Evolutionary conservation across 768 basidiomycete genomes (phyloP).

Genomic region (Sarcodon sp.): DNA sequence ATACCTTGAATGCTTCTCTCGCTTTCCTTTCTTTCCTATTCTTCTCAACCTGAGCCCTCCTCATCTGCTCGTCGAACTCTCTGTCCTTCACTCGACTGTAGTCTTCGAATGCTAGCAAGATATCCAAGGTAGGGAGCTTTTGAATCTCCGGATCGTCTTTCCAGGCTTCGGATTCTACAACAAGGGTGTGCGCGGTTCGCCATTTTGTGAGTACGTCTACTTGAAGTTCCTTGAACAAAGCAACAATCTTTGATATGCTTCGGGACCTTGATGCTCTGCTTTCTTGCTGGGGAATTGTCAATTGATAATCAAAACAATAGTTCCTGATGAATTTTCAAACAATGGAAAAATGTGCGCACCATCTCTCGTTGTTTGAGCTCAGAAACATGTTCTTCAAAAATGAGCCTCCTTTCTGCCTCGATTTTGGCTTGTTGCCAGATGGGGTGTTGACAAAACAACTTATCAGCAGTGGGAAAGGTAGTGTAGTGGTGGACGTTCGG

Average conservation of each 20-base stretch:
- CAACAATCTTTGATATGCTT: conserved; percentile 72
- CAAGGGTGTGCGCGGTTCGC: conserved; percentile 69
- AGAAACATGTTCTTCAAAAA: conserved; percentile 86
- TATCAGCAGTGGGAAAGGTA: conserved; percentile 83
- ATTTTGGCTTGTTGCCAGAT: conserved; percentile 85
- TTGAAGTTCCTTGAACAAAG: conserved; percentile 74
- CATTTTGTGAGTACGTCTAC: conserved; percentile 93
- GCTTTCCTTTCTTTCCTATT: conserved; percentile 79
- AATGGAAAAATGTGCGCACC: conserved; percentile 32
- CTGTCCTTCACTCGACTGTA: conserved; percentile 83
- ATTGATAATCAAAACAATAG: conserved; percentile 3
- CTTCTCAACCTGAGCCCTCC: conserved; percentile 71
- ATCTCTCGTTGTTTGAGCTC: conserved; percentile 85
- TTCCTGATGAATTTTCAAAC: neutral
- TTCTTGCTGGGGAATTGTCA: conserved; percentile 43
- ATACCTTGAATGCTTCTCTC: conserved; percentile 80
- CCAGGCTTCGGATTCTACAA: conserved; percentile 74
- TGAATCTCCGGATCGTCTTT: conserved; percentile 63
- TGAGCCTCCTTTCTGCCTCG: conserved; percentile 72
- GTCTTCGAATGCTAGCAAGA: conserved; percentile 89
- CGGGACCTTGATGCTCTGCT: conserved; percentile 63
- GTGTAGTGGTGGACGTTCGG: conserved; percentile 87
- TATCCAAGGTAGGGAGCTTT: conserved; percentile 80
- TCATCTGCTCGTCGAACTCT: conserved; percentile 82
- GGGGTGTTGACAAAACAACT: conserved; percentile 73